Percentiles rank a stretch among this genome's conserved stretches.
Evolutionary conservation across 1,284 basidiomycete genomes (phyloP).

Genomic region (Rugosomyces carneus): DNA sequence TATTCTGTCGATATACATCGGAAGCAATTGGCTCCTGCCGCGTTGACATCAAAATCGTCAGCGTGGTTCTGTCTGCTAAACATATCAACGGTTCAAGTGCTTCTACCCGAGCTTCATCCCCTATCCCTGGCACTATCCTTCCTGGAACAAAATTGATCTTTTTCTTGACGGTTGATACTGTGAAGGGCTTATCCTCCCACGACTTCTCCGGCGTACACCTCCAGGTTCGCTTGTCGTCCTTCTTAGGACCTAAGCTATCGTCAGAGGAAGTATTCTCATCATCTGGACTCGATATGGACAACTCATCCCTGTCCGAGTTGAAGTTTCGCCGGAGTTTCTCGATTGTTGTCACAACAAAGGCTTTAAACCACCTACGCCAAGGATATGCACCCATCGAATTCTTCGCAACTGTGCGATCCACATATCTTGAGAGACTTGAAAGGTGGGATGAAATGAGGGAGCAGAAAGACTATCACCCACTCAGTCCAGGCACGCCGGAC

Average conservation of each 20-base stretch:
- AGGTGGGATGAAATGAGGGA: slow-evolving; percentile 89
- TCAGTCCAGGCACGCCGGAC: slow-evolving; percentile 28
- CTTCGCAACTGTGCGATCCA: slow-evolving; percentile 75
- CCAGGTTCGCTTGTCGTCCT: slow-evolving; percentile 78
- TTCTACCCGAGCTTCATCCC: slow-evolving; percentile 66
- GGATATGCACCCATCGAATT: slow-evolving; percentile 85
- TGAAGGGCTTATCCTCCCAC: slow-evolving; percentile 82
- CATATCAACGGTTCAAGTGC: slow-evolving; percentile 54
- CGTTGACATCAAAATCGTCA: slow-evolving; percentile 75
- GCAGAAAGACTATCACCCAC: slow-evolving; percentile 40
- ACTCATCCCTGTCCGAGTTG: slow-evolving; percentile 68
- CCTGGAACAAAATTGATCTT: slow-evolving; percentile 78
- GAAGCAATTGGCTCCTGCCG: slow-evolving; percentile 92
- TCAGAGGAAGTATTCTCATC: slow-evolving; percentile 85
- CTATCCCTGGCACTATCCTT: slow-evolving; percentile 55
- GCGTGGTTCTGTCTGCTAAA: slow-evolving; percentile 56
- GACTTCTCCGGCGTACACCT: slow-evolving; percentile 83
- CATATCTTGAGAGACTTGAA: slow-evolving; percentile 83
- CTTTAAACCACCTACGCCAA: slow-evolving; percentile 64
- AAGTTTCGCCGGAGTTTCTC: slow-evolving; percentile 79
- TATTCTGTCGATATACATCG: slow-evolving; percentile 88
- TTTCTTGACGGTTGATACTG: slow-evolving; percentile 76
- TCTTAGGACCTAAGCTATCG: slow-evolving; percentile 62
- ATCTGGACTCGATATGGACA: slow-evolving; percentile 65
- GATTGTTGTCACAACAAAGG: slow-evolving; percentile 68